These are phyloP conservation scores for Epithele typhae DNA, from an alignment of 768 basidiomycete genomes.

Conservation along the genomic window DNA sequence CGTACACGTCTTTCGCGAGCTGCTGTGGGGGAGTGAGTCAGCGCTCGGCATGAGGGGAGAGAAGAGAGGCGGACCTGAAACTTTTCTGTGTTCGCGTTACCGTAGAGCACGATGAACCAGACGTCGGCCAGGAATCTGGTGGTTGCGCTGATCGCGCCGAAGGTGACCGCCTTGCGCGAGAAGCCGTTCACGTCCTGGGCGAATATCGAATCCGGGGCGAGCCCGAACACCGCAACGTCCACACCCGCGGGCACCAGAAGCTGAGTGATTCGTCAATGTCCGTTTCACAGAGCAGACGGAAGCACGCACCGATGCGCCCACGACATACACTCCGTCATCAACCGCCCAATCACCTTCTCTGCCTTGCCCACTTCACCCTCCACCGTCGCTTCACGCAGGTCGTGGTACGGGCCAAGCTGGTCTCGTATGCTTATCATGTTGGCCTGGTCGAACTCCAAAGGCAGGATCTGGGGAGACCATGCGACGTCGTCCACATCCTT, in stretches of 20 bases:
- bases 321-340: constrained; percentile 60
- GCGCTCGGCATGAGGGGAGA: background rate
- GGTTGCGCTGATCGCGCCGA: constrained; percentile 56
- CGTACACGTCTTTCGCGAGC: constrained; percentile 53
- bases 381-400: constrained; percentile 41
- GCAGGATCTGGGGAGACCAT: constrained; percentile 9
- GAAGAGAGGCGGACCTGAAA: constrained; percentile 57
- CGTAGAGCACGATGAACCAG: constrained; percentile 65
- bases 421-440: constrained; percentile 22
- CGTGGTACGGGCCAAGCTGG: constrained; percentile 52
- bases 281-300: background rate
- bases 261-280: constrained; percentile 24
- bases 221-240: constrained; percentile 59
- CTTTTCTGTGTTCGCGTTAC: constrained; percentile 43
- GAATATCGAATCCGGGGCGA: constrained; percentile 48
- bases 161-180: constrained; percentile 48
- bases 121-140: constrained; percentile 59
- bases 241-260: constrained; percentile 55
- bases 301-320: constrained; percentile 53
- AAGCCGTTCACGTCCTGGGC: constrained; percentile 39
- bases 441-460: constrained; percentile 20
- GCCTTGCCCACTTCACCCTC: constrained; percentile 39
- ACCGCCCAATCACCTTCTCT: constrained; percentile 41
- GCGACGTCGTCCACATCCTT: background rate
- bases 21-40: constrained; percentile 24